These are phyloP conservation scores for Salix brachista DNA, from an alignment of 345 rosid genomes.

Conservation along the genomic window DNA sequence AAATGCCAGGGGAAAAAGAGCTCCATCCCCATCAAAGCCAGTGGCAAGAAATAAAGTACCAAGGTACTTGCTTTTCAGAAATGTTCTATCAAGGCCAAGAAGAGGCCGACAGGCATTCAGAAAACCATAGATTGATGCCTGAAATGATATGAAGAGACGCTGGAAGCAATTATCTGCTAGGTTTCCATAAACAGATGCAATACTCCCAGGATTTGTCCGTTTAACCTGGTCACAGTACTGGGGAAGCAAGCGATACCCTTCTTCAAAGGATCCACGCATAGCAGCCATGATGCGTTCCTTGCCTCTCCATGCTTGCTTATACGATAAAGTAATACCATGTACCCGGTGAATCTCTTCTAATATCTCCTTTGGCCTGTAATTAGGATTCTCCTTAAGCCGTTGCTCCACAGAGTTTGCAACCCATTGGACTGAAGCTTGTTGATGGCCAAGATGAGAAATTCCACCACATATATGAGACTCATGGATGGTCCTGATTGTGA, in stretches of 20 bases:
- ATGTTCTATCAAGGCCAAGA: slow-evolving; percentile 85
- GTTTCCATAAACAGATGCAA: slow-evolving; percentile 85
- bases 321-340: slow-evolving; percentile 89
- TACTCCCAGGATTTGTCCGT: slow-evolving; percentile 85
- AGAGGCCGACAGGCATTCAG: slow-evolving; percentile 93
- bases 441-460: slow-evolving; percentile 91
- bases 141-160: slow-evolving; percentile 92
- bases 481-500: slow-evolving; percentile 88
- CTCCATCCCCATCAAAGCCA: slow-evolving; percentile 96
- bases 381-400: slow-evolving; percentile 85
- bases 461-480: slow-evolving; percentile 91
- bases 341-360: slow-evolving; percentile 93
- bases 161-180: slow-evolving; percentile 73
- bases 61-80: slow-evolving; percentile 81
- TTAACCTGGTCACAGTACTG: slow-evolving; percentile 88
- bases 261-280: slow-evolving; percentile 98
- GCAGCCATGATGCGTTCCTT: slow-evolving; percentile 96
- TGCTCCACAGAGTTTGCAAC: slow-evolving; percentile 94
- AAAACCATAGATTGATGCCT: slow-evolving; percentile 95
- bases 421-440: slow-evolving; percentile 99
- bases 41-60: slow-evolving; percentile 94
- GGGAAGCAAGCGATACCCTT: slow-evolving; percentile 93
- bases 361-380: slow-evolving; percentile 94
- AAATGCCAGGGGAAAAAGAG: slow-evolving; percentile 86
- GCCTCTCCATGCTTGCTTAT: slow-evolving; percentile 99